Evolutionary conservation across 192 early-diverging fungal species (phyloP), one percentile per base, ranked within the genome.

Genomic region (Physocladia obscura): DNA sequence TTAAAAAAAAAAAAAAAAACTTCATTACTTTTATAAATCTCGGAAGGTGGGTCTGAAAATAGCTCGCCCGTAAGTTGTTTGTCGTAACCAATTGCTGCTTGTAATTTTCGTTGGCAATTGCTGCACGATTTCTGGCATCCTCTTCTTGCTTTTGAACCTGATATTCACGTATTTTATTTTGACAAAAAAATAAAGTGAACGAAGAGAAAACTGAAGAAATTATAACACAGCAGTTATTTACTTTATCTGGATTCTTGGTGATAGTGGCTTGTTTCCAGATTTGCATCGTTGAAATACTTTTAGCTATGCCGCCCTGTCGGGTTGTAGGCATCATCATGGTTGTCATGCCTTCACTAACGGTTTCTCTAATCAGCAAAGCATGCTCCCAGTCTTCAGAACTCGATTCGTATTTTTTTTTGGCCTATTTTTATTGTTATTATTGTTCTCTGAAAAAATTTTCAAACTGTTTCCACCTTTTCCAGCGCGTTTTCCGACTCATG

Each of bases 341-440:
- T 11, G 54, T 30, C 1, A 6, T 29, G 26, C 57, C 44, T 30
- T 60, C 57, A 22, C 24, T 70, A 3, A 70, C 29, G 35, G 70
- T 39, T 21, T 82, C 81, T 15, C 70, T 15, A 24, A 47, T 47
- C 8, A 77, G 40, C 5, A 81, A 74, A 17, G 91, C 74, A 21
- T 83, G 84, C 68, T 98, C 94, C 94, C 93, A 94, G 34, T 94
- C 94, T 58, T 91, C 88, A 32, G 89, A 92, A 24, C 85, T 74
- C 4, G 74, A 27, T 58, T 96, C 93, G 70, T 94, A 96, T 59
- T 91, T 91, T 67, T 74, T 76, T 38, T 90, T 89, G 35, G 90
- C 82, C 87, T 79, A n/a, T 44, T 44, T 13, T 22, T 11, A 54
- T 15, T 22, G 11, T 27, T 8, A 22, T 11, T 54, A 8, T 22